These are phyloP conservation scores for Suillus alpinus DNA, from an alignment of 768 basidiomycete genomes.

Conservation along the genomic window DNA sequence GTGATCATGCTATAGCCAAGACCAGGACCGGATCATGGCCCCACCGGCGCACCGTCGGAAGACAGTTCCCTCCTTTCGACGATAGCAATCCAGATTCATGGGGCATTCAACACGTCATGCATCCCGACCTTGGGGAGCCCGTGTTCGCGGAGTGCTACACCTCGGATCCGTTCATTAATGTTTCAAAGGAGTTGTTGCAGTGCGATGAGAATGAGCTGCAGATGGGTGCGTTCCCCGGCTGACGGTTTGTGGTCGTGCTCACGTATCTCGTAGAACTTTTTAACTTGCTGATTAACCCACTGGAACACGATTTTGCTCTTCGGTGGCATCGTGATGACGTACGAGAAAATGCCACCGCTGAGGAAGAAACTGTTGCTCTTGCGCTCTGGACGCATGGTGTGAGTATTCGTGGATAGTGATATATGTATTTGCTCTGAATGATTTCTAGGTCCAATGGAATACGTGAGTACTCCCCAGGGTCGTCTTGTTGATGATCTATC, in stretches of 20 bases:
- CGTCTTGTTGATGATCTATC: background rate
- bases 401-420: conserved; percentile 20
- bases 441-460: conserved; percentile 72
- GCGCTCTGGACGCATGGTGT: conserved; percentile 65
- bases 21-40: conserved; percentile 65
- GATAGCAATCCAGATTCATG: conserved; percentile 62
- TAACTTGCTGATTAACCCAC: conserved; percentile 72
- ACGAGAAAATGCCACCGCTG: conserved; percentile 48
- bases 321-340: conserved; percentile 84
- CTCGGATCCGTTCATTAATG: conserved; percentile 43
- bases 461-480: conserved; percentile 45
- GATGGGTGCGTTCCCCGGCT: conserved; percentile 54
- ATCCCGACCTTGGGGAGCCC: conserved; percentile 61
- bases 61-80: conserved; percentile 75
- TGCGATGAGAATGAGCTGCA: conserved; percentile 62
- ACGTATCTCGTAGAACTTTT: conserved; percentile 55
- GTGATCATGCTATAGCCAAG: conserved; percentile 44
- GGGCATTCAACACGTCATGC: conserved; percentile 84
- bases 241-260: background rate
- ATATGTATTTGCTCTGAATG: background rate
- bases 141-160: conserved; percentile 70
- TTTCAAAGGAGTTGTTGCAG: conserved; percentile 45
- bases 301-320: conserved; percentile 61
- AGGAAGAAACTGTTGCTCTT: conserved; percentile 61
- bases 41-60: conserved; percentile 68